phyloP scores from a whole-genome alignment of 768 basidiomycete species.

The Pisolithus albus region DNA sequence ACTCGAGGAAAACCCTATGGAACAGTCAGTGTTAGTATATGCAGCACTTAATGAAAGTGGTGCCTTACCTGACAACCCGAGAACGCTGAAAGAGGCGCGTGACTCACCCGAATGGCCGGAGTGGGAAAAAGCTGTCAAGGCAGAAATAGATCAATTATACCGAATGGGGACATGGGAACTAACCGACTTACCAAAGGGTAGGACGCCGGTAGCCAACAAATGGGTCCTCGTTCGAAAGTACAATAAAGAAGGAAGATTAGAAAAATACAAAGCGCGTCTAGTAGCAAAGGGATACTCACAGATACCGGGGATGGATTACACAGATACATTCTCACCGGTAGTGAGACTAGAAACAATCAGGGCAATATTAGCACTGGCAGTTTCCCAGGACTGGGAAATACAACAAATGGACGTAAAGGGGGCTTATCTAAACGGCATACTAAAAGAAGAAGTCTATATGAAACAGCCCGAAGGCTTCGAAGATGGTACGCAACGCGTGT shows the following conservation, averaged over 20 bases:
- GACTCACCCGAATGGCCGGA: background rate
- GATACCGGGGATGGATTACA: slow-evolving; percentile 29
- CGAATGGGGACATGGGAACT: slow-evolving; percentile 14
- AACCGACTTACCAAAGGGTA: slow-evolving; percentile 16
- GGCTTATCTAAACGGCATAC: no score
- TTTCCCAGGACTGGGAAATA: no score
- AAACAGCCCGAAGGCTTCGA: slow-evolving; percentile 19
- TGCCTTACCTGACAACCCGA: background rate
- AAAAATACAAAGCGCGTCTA: slow-evolving; percentile 27
- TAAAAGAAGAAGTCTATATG: no score
- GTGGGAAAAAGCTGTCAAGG: slow-evolving; percentile 1
- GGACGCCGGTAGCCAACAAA: slow-evolving; percentile 17
- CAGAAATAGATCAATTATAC: background rate
- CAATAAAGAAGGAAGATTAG: background rate
- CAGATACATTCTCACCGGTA: slow-evolving; percentile 28
- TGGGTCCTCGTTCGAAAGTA: slow-evolving; percentile 6
- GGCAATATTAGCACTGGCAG: no score
- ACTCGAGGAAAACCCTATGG: no score
- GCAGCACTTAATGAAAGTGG: background rate
- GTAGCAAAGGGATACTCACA: slow-evolving; percentile 37
- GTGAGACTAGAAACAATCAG: slow-evolving; percentile 7
- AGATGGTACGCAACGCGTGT: slow-evolving; percentile 4
- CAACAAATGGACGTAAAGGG: no score
- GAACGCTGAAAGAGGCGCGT: background rate
- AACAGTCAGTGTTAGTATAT: background rate